Evolutionary conservation across 345 rosid genomes (phyloP).

Genomic region (Eucalyptus cloeziana): DNA sequence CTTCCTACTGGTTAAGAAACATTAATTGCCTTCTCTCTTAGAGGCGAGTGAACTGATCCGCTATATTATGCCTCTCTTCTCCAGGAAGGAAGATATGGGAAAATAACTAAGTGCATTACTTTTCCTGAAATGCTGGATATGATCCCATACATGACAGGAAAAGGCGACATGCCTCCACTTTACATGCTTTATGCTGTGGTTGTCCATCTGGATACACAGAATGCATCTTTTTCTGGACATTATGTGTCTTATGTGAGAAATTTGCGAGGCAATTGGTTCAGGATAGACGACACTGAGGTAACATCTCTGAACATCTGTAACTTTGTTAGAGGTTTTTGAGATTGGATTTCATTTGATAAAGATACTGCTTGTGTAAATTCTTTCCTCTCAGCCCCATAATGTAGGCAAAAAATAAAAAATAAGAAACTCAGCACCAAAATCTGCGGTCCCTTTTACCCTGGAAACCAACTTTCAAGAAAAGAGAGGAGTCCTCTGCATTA

Average conservation of each 20-base stretch:
- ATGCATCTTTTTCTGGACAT: constrained; percentile 80
- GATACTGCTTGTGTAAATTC: background rate
- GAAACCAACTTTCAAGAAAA: background rate
- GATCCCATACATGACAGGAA: constrained; percentile 71
- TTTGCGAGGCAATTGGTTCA: constrained; percentile 62
- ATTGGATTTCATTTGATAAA: background rate
- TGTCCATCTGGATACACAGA: constrained; percentile 78
- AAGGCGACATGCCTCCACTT: constrained; percentile 62
- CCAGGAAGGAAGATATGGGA: constrained; percentile 79
- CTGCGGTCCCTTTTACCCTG: background rate
- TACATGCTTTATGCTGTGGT: constrained; percentile 68
- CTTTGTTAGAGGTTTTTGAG: background rate
- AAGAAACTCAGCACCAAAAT: background rate
- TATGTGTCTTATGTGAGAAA: constrained; percentile 72
- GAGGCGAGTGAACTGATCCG: background rate
- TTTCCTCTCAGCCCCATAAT: background rate
- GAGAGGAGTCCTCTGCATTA: background rate
- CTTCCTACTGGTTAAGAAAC: background rate
- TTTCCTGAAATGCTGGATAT: constrained; percentile 84
- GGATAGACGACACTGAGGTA: constrained; percentile 80
- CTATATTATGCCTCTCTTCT: background rate
- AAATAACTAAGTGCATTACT: constrained; percentile 60
- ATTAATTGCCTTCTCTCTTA: background rate
- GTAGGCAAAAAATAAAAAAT: background rate
- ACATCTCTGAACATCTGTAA: background rate